Evolutionary conservation across 1,139 yeast species (phyloP), one percentile per base, ranked within the genome.

Genomic region (Candida sanyaensis): DNA sequence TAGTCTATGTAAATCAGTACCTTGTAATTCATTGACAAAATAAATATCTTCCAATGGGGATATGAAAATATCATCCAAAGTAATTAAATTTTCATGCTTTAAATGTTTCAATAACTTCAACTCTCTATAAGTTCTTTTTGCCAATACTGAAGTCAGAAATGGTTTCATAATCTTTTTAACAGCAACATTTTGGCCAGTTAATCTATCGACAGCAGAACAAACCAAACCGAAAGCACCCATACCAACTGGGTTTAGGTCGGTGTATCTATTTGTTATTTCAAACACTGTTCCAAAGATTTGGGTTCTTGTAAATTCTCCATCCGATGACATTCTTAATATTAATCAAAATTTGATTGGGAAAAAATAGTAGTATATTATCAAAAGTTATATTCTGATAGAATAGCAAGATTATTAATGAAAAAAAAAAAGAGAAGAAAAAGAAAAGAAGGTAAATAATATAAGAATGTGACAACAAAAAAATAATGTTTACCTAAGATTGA

Each of bases 161-260:
- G 99, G 99, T 66, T 91, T 93, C 97, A 93, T 89, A 57, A 93
- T 92, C 72, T 93, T 93, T 68, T 93, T 93, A 53, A 93, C 96
- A 40, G 99, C 99, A 42, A 95, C 99, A 59, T 88, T 89, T 66
- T 92, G 97, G 45, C 83, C 87, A 0, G 97, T 90, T 53, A 91
- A 78, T 61, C 87, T 89, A 69, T 93, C 99, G 48, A 86, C 82
- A 1, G 99, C 99, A 6, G 97, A 90, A 68, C 99, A 93, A 42
- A 93, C 99, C 36, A 93, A 80, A 6, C 99, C 99, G 64, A 93
- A 93, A 9, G 99, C 99, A 32, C 99, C 99, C 99, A 93, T 93
- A 1, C 99, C 99, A 44, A 93, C 97, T 3, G 99, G 99, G 61
- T 91, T 93, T 54, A 93, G 78, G 63, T 93, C 97, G 21, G 91